Base-by-base conservation (phyloP, 345 rosid genomes). In the Corymbia maculata region DNA sequence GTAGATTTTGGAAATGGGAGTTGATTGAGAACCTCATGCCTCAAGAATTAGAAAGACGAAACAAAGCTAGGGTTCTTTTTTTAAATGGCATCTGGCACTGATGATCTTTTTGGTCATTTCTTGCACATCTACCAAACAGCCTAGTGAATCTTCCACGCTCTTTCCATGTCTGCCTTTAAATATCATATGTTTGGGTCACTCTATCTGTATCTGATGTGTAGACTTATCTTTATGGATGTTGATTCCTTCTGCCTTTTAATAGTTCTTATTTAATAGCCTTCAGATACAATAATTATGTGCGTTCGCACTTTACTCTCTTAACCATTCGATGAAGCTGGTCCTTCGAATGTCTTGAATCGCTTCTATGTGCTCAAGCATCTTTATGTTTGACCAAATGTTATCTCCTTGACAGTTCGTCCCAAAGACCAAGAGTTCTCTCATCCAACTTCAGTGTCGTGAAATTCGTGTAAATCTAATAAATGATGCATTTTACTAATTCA, bases 71-170 rank as follows among this genome's bases (percentile, higher is more conserved):
- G 22, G 57, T 85, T n/a, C 86, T 52, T 85, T 9, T 30, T 85
- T 19, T 16, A 85, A 14, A 30, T 42, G n/a, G 12, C 52, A 32
- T 22, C 28, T 10, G 64, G 61, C 45, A 21, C 15, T 32, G 61
- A 17, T 30, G 61, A 85, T 85, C 66, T 45, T 52, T 44, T 85
- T 52, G 64, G 64, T 32, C 22, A 9, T 51, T 53, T 50, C 61
- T 88, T 85, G 87, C 61, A 85, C 64, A 55, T 45, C 79, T 24
- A 88, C 57, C 89, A 59, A 61, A 88, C 89, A 85, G 59, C 87
- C 79, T 59, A 30, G n/a, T 22, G 86, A 84, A 57, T 55, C 59
- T 79, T 87, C 88, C 88, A 42, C 42, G 51, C 55, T 68, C 64
- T 87, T 87, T 51, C 88, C 88, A 87, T 87, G 14, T 79, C 85